These are phyloP conservation scores for Eragrostis tef DNA, from an alignment of 202 grass and related monocot genomes.

Conservation along the genomic window DNA sequence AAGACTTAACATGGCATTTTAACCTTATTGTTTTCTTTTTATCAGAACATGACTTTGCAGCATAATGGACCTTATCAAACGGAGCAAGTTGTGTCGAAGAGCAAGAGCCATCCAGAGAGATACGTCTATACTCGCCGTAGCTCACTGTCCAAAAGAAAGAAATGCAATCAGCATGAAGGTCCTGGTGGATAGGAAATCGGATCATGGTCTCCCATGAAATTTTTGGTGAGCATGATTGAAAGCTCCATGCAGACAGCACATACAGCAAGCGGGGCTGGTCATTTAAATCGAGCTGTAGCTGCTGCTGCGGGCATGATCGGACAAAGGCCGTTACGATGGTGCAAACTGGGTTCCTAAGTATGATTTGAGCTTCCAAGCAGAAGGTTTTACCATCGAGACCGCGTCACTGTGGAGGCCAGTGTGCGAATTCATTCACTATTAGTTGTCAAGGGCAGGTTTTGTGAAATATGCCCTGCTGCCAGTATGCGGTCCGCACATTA, in stretches of 20 bases:
- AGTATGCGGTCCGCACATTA: conserved; percentile 35
- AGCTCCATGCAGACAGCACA: conserved; percentile 30
- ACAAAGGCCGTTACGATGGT: conserved; percentile 15
- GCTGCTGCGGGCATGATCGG: conserved; percentile 15
- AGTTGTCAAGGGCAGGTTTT: conserved; percentile 54
- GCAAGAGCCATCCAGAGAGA: conserved; percentile 82
- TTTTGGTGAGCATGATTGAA: conserved; percentile 38
- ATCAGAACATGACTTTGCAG: conserved; percentile 48
- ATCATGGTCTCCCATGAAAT: conserved; percentile 26
- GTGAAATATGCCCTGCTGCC: conserved; percentile 50
- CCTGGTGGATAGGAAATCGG: conserved; percentile 67
- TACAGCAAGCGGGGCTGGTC: conserved; percentile 48
- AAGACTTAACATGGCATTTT: conserved; percentile 17
- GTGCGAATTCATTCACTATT: conserved; percentile 47
- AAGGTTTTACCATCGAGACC: conserved; percentile 33
- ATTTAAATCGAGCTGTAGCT: conserved; percentile 39
- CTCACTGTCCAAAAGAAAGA: conserved; percentile 72
- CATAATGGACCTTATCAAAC: conserved; percentile 59
- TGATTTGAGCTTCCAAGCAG: conserved; percentile 41
- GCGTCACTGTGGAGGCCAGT: conserved; percentile 30
- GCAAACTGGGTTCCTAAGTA: conserved; percentile 27
- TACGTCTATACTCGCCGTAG: conserved; percentile 82
- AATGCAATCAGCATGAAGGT: conserved; percentile 54
- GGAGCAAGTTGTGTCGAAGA: conserved; percentile 70
- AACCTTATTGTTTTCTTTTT: background rate